A percentile compares a stretch with the other conserved stretches of the same genome.
These are phyloP conservation scores for Chalciporus piperatoides DNA, from an alignment of 1,284 basidiomycete species.

Conservation along the genomic window DNA sequence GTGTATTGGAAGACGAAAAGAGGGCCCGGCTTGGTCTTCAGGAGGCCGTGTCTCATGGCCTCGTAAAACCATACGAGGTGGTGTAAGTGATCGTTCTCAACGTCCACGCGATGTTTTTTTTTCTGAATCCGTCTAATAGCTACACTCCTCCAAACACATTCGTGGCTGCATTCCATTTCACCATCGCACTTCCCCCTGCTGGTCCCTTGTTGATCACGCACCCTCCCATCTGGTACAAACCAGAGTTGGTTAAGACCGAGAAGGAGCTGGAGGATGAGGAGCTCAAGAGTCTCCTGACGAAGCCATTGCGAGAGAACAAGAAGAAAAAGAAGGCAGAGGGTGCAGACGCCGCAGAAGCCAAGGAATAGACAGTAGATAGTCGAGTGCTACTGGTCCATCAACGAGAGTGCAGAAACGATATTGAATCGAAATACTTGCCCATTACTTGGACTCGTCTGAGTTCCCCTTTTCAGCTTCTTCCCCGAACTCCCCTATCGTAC, in stretches of 20 bases:
- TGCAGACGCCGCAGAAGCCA: slow-evolving; percentile 29
- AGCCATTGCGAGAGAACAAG: slow-evolving; percentile 84
- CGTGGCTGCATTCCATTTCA: slow-evolving; percentile 95
- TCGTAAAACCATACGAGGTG: slow-evolving; percentile 89
- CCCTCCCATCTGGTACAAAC: slow-evolving; percentile 88
- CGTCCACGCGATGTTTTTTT: not conserved
- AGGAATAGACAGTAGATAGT: slow-evolving; percentile 31
- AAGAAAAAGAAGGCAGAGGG: slow-evolving; percentile 76
- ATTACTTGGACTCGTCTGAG: slow-evolving; percentile 5
- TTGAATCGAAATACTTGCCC: slow-evolving; percentile 11
- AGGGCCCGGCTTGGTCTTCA: slow-evolving; percentile 92
- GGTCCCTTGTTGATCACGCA: slow-evolving; percentile 85
- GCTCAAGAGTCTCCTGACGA: slow-evolving; percentile 73
- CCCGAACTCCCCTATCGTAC: slow-evolving; percentile 78
- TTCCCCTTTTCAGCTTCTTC: slow-evolving; percentile 45
- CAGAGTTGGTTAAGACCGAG: slow-evolving; percentile 84
- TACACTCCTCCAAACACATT: slow-evolving; percentile 78
- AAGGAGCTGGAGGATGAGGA: slow-evolving; percentile 88
- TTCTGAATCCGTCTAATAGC: slow-evolving; percentile 36
- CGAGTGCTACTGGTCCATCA: slow-evolving; percentile 19
- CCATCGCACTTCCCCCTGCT: slow-evolving; percentile 82
- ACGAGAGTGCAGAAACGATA: slow-evolving; percentile 14
- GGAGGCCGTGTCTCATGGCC: slow-evolving; percentile 91
- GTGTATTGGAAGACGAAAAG: slow-evolving; percentile 93
- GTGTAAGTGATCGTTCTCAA: slow-evolving; percentile 49